Evolutionary conservation across 345 rosid species (phyloP).

Genomic region (Erodium maritimum): DNA sequence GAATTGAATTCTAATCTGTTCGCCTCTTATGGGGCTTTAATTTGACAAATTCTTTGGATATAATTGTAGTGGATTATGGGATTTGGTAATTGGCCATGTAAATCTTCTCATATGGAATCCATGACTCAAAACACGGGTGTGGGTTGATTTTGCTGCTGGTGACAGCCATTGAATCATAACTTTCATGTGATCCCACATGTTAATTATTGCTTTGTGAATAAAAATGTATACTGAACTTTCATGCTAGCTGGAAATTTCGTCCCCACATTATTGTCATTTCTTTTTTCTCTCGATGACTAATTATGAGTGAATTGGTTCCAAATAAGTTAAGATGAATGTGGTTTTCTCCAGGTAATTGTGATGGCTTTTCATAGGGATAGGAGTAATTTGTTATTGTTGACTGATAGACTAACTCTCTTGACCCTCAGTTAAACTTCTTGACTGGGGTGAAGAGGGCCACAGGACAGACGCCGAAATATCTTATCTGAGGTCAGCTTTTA

Average conservation of each 20-base stretch:
- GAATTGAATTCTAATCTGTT: neutral
- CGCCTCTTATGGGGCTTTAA: neutral
- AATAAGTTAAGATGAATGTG: too few relatives aligned
- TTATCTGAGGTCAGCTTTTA: conserved; percentile 66
- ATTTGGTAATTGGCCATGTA: conserved; percentile 17
- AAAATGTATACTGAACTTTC: neutral
- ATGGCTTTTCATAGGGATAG: too few relatives aligned
- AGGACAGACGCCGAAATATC: conserved; percentile 86
- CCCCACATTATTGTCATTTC: neutral
- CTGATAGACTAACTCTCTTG: conserved; percentile 1
- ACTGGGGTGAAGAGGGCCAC: conserved; percentile 99
- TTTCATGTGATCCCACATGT: conserved; percentile 53
- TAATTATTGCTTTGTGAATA: conserved; percentile 10
- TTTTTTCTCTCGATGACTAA: neutral
- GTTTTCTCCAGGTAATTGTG: too few relatives aligned
- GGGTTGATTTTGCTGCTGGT: conserved; percentile 26
- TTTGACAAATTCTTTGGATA: neutral
- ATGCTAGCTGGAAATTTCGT: conserved; percentile 8
- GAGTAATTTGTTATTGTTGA: conserved; percentile 4
- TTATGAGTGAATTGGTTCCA: conserved; percentile 1
- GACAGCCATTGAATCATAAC: conserved; percentile 27
- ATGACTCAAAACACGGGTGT: conserved; percentile 42
- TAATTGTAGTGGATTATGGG: conserved; percentile 3
- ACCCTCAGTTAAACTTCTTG: conserved; percentile 75
- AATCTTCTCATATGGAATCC: conserved; percentile 34